phyloP scores from a whole-genome alignment of 1,284 basidiomycete species.

The Sanghuangporus weigelae region DNA sequence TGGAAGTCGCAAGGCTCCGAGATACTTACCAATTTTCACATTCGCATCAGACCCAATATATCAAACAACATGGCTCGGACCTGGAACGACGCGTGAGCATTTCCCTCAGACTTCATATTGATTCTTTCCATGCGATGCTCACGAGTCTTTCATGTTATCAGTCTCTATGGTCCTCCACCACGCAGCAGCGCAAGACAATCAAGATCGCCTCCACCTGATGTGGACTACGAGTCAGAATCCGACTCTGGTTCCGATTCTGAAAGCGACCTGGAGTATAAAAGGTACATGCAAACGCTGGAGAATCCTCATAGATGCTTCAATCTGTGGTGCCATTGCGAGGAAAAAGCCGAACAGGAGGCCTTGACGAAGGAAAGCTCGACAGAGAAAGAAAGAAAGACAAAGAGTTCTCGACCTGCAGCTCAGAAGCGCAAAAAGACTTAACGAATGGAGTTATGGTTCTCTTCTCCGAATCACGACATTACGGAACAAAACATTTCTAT shows the following conservation, averaged over 20 bases:
- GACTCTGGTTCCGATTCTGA: neutral
- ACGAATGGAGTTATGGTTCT: too few species aligned
- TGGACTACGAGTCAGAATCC: neutral
- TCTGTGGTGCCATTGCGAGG: neutral
- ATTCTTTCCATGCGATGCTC: neutral
- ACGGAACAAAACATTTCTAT: too few species aligned
- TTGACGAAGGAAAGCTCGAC: neutral
- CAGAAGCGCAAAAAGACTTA: neutral
- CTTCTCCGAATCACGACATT: too few species aligned
- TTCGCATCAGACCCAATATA: neutral
- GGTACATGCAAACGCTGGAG: neutral
- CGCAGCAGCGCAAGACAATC: neutral
- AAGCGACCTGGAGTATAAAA: neutral
- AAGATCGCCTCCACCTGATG: neutral
- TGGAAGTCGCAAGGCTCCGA: neutral
- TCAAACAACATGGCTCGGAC: neutral
- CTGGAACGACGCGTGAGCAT: neutral
- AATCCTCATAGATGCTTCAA: neutral
- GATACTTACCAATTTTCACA: neutral
- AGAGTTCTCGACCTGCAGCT: neutral
- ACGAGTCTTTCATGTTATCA: neutral
- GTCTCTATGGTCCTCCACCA: neutral
- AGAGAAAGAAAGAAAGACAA: neutral
- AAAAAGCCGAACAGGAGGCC: neutral
- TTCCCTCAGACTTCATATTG: neutral